Conservation (phyloP, 305 asterid species). For the Solanum hybrid region DNA sequence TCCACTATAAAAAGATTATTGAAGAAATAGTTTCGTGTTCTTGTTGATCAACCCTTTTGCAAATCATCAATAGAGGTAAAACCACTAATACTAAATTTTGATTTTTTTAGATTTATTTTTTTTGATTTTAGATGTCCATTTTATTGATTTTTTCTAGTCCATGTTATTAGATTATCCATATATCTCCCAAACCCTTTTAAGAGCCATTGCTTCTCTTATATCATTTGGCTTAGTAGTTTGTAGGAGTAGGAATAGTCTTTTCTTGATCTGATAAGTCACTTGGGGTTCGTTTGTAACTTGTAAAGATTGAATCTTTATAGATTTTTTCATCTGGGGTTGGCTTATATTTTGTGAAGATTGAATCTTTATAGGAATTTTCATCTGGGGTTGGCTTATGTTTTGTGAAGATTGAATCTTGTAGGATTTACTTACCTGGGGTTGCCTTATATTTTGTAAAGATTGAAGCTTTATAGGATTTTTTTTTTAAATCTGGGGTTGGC, state of each 20-base stretch:
- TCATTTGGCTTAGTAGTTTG: slow-evolving; percentile 3
- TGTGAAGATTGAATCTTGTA: background rate
- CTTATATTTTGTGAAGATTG: background rate
- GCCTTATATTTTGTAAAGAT: slow-evolving; percentile 1
- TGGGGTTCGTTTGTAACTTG: background rate
- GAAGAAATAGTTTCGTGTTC: background rate
- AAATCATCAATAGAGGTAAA: slow-evolving; percentile 19
- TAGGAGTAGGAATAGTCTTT: background rate
- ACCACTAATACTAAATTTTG: background rate
- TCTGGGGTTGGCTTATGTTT: background rate
- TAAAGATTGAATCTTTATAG: slow-evolving; percentile 2
- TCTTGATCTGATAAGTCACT: slow-evolving; percentile 7
- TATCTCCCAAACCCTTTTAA: slow-evolving; percentile 5
- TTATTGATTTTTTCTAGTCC: slow-evolving; percentile 27
- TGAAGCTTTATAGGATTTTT: background rate
- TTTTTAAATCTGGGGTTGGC: background rate
- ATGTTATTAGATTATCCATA: slow-evolving; percentile 32
- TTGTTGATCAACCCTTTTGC: background rate
- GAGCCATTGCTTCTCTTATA: slow-evolving; percentile 11
- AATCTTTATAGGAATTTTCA: background rate
- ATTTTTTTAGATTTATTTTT: background rate
- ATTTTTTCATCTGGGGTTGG: background rate
- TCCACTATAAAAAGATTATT: background rate
- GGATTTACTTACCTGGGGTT: slow-evolving; percentile 3
- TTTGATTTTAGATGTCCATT: background rate